These are phyloP conservation scores for Metschnikowia kunwiensis DNA, from an alignment of 805 yeast species.

Conservation along the genomic window DNA sequence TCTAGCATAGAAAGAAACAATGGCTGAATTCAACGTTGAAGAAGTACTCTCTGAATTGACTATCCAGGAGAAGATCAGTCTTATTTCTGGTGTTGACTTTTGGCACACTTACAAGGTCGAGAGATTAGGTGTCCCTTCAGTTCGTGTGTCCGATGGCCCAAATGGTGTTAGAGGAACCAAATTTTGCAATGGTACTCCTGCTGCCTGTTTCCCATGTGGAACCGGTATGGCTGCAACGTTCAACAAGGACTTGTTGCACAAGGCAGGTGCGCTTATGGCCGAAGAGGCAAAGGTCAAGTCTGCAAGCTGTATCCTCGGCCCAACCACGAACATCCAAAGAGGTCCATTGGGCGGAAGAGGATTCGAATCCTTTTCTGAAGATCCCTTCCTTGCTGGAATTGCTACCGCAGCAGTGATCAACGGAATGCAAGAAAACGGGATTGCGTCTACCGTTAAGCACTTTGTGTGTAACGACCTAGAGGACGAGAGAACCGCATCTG, in stretches of 20 bases:
- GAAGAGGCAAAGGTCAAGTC: conserved; percentile 31
- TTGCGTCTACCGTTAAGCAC: conserved; percentile 35
- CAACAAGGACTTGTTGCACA: conserved; percentile 24
- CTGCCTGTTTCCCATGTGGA: conserved; percentile 36
- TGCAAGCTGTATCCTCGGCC: conserved; percentile 30
- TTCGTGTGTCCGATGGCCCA: conserved; percentile 41
- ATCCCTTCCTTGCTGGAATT: conserved; percentile 30
- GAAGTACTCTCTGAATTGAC: conserved; percentile 23
- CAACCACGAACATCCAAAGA: conserved; percentile 33
- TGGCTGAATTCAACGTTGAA: conserved; percentile 25
- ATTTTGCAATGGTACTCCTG: conserved; percentile 26
- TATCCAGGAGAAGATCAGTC: conserved; percentile 24
- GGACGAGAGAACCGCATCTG: conserved; percentile 28
- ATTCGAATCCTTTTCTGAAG: conserved; percentile 34
- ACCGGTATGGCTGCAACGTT: conserved; percentile 34
- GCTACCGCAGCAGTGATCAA: conserved; percentile 25
- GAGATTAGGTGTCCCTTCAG: conserved; percentile 42
- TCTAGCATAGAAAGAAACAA: conserved; percentile 1
- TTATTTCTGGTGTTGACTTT: conserved; percentile 44
- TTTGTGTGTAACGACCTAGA: conserved; percentile 34
- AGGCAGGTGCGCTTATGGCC: conserved; percentile 33
- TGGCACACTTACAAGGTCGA: conserved; percentile 49
- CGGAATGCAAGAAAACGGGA: conserved; percentile 28
- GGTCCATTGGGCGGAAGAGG: conserved; percentile 37
- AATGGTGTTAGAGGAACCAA: conserved; percentile 34